Percentiles rank a stretch among this genome's conserved stretches.
phyloP scores from a whole-genome alignment of 306 rosid genomes.

The Purshia tridentata region DNA sequence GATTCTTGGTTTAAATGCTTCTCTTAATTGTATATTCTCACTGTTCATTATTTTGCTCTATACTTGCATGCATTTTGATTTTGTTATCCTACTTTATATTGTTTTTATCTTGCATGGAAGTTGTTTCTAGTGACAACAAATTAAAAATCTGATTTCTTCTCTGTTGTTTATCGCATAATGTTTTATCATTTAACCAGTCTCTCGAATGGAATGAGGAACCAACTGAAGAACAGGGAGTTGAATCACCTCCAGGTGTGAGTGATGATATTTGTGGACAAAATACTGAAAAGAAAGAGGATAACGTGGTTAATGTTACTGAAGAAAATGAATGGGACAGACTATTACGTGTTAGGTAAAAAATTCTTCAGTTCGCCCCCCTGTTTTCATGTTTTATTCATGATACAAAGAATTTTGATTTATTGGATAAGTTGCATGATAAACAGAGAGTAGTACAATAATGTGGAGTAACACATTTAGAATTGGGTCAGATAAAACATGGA shows the following conservation, averaged over 20 bases:
- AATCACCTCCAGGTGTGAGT: slow-evolving; percentile 60
- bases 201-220: slow-evolving; percentile 96
- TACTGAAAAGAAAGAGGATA: slow-evolving; percentile 82
- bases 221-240: slow-evolving; percentile 80
- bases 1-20: neutral
- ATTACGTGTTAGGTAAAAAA: slow-evolving; percentile 76
- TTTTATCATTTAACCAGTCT: slow-evolving; percentile 46
- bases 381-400: neutral
- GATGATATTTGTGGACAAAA: slow-evolving; percentile 58
- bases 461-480: neutral
- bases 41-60: neutral
- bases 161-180: neutral
- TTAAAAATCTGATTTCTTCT: neutral
- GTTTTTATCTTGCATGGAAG: neutral
- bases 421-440: neutral
- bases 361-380: slow-evolving; percentile 23
- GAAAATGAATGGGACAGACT: slow-evolving; percentile 98
- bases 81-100: neutral
- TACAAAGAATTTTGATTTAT: neutral
- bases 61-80: neutral
- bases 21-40: neutral
- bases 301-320: slow-evolving; percentile 46
- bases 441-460: neutral
- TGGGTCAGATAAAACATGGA: neutral
- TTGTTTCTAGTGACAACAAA: neutral